These are phyloP conservation scores for Lagerstroemia speciosa DNA, from an alignment of 345 rosid species.

Conservation along the genomic window DNA sequence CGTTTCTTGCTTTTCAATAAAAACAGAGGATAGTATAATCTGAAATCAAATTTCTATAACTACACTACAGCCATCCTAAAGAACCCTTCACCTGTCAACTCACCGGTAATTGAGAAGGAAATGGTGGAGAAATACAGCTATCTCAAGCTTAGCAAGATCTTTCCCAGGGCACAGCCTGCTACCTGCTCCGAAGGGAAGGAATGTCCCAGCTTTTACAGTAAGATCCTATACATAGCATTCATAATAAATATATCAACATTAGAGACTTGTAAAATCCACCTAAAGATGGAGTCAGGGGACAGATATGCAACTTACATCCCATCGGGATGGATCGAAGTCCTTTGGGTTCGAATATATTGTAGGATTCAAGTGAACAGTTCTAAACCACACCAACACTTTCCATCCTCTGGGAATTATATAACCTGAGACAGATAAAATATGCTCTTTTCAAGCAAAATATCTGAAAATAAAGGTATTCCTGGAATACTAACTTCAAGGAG, in stretches of 20 bases:
- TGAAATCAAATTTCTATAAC: too few species aligned
- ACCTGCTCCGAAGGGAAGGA: conserved; percentile 83
- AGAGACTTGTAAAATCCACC: too few species aligned
- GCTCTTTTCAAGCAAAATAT: not conserved
- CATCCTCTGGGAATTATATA: conserved; percentile 75
- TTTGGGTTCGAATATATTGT: conserved; percentile 53
- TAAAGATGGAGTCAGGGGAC: not conserved
- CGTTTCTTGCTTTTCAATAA: too few species aligned
- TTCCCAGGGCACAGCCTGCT: conserved; percentile 77
- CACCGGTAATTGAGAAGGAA: too few species aligned
- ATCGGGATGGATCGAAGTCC: conserved; percentile 72
- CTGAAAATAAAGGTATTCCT: not conserved
- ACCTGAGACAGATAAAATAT: conserved; percentile 30
- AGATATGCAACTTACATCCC: conserved; percentile 53
- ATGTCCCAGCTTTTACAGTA: conserved; percentile 53
- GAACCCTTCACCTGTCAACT: too few species aligned
- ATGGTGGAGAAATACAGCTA: conserved; percentile 66
- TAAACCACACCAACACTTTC: conserved; percentile 76
- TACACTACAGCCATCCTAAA: too few species aligned
- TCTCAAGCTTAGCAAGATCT: conserved; percentile 81
- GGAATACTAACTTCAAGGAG: too few species aligned
- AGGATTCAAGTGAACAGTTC: conserved; percentile 58
- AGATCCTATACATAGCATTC: conserved; percentile 22
- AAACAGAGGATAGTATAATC: too few species aligned
- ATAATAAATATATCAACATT: not conserved